phyloP scores from a whole-genome alignment of 257 asterid genomes.

The Jaltomata sinuosa region DNA sequence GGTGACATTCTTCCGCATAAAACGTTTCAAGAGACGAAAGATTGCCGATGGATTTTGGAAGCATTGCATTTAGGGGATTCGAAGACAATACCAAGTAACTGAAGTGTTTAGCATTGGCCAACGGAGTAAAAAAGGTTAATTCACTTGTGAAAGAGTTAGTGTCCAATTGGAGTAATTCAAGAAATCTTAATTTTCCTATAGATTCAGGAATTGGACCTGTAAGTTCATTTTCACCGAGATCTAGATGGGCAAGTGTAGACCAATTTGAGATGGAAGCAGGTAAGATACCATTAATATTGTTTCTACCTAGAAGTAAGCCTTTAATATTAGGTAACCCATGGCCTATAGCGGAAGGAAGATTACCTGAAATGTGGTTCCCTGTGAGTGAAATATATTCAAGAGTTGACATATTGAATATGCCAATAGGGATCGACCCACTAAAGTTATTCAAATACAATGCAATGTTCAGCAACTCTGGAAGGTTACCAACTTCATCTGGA shows the following conservation, averaged over 20 bases:
- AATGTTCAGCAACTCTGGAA: conserved; percentile 4
- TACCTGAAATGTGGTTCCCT: conserved; percentile 19
- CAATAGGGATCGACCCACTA: conserved; percentile 10
- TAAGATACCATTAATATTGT: conserved; percentile 1
- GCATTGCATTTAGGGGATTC: background rate
- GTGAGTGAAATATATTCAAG: conserved; percentile 1
- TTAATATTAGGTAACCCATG: background rate
- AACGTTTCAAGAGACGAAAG: background rate
- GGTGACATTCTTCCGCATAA: background rate
- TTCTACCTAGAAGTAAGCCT: background rate
- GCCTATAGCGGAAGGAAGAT: conserved; percentile 10
- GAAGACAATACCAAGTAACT: background rate
- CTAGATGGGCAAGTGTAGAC: background rate
- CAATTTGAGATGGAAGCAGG: conserved; percentile 14
- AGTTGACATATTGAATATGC: conserved; percentile 14
- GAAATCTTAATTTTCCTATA: background rate
- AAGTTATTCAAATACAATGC: conserved; percentile 1
- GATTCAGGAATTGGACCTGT: conserved; percentile 8
- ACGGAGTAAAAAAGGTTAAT: conserved; percentile 16
- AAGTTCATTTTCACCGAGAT: background rate
- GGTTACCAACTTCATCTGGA: conserved; percentile 17
- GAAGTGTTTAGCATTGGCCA: conserved; percentile 12
- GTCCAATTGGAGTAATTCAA: background rate
- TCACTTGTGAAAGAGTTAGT: background rate
- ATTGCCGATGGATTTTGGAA: background rate